Evolutionary conservation across 352 stramenopile genomes (phyloP), one percentile per base, ranked within the genome.

Genomic region (Phytophthora kernoviae): DNA sequence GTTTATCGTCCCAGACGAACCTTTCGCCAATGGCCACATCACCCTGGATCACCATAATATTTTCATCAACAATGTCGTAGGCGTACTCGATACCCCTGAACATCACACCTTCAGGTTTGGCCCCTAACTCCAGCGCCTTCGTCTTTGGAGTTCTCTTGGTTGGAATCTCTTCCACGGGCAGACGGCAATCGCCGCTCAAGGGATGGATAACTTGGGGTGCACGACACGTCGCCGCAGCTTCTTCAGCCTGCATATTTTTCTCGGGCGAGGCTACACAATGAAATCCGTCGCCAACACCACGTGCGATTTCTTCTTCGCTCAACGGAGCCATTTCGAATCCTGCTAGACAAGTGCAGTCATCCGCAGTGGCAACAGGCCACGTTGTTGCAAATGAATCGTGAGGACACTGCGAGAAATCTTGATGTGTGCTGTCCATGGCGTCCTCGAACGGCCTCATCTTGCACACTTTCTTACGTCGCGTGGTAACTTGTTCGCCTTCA

Each of bases 1-100:
- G 61, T 14, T 45, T 36, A 15, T 68, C 47, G 10, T 73, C 10
- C 72, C 75, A 84, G 5, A 59, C 55, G 42, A 79, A 54, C 1
- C 81, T 56, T 64, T 88, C 69, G 20, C 83, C 83, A 49, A 92
- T 90, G 12, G 85, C 83, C 20, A 92, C 65, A 43, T 94, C 84
- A 40, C 83, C 83, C 47, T 94, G 85, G 41, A 89, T 87, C 20
- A 94, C 46, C 78, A 94, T 87, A 32, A 90, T 70, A 45, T 75
- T 74, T 54, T 87, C 75, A 42, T 94, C 83, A 0, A 79, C 73
- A 24, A 92, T 67, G 24, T 92, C 84, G 47, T 89, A 92, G 65
- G 90, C 79, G 55, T 92, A 90, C 68, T 94, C 85, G 41, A 93
- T 87, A 24, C 85, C 85, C 17, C 87, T 87, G 49, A 91, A 87